Evolutionary conservation across 768 basidiomycete genomes (phyloP), one percentile per base, ranked within the genome.

Genomic region (Suillus placidus): DNA sequence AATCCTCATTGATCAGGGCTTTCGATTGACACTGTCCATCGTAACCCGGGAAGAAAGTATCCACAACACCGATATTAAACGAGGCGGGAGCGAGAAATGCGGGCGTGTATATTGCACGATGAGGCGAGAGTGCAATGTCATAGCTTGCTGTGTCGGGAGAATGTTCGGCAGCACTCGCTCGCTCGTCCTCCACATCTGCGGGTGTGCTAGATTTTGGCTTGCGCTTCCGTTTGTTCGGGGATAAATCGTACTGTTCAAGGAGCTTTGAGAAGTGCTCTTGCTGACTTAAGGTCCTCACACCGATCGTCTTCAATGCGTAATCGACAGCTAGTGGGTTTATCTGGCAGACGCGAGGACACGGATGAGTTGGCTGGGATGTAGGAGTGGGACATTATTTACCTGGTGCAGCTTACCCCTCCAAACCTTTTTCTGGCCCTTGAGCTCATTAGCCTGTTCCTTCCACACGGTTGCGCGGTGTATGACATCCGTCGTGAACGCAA

Each of bases 361-460:
- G 13, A 4, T 62, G 14, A 67, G 60, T n/a, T 26, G 23, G n/a
- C 18, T 13, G 18, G 16, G 26, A 3, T 1, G 12, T 4, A 18
- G 58, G 14, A 34, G 34, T 47, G 58, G 30, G 16, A 32, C 4
- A n/a, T 14, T 23, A 34, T 16, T 18, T 47, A 37, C 34, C 49
- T 64, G 26, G 38, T 51, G 23, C 14, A 47, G 34, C 18, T 32
- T 78, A 4, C 80, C 62, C 56, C 82, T 79, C 88, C 90, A 92
- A 8, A 81, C 87, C 69, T 84, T 89, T 56, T 84, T 84, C 23
- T 83, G 82, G 47, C 79, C 78, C 75, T 91, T 91, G 71, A 88
- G 71, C 38, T 77, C 75, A 62, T 79, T 74, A 69, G 90, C 90
- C 64, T 88, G 84, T 69, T 90, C 88, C 49, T 85, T 84, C 43